Evolutionary conservation across 352 stramenopile species (phyloP), one percentile per base, ranked within the genome.

Genomic region (Phytophthora nicotianae): DNA sequence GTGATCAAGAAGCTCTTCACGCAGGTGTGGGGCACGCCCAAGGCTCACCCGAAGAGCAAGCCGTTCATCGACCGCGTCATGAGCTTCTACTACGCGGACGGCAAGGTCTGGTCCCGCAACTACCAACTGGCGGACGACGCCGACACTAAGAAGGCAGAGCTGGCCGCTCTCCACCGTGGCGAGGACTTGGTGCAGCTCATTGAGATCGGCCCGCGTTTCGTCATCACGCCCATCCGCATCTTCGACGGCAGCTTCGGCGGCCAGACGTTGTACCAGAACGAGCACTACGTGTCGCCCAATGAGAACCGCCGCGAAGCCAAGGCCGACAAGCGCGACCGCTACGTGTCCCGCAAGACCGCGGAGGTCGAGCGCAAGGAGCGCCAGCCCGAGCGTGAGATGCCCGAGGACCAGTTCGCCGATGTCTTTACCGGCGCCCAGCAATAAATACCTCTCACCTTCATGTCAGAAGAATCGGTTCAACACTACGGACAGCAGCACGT

Each of bases 11-110:
- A 98, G 63, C 74, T 99, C 1, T 98, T 99, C 62, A 93, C 90
- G 32, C 95, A 97, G 69, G 83, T 94, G 40, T 96, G 85, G 90
- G 97, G 95, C n/a, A 99, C 95, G 27, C 98, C 98, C 4, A 93
- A 97, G 51, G 97, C 97, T 23, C 98, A 99, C 81, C 98, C 97
- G 6, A 99, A 99, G 87, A 98, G 89, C 81, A 99, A 99, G 79
- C 98, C 98, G 17, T 99, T 99, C 81, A 97, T 99, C 52, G 98
- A 99, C 83, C 93, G 97, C 52, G 88, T 99, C 46, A 99, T 99
- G 92, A 96, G 82, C 72, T 99, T 99, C 75, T 97, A 93, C 77
- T 86, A 96, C 58, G 77, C 95, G 1, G 93, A 98, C 58, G 81
- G 85, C 60, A 97, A 97, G 61, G 97, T 99, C 70, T 99, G 98